Conservation (phyloP, 495 filamentous ascomycete genomes). For the Penicillium macrosclerotiorum region DNA sequence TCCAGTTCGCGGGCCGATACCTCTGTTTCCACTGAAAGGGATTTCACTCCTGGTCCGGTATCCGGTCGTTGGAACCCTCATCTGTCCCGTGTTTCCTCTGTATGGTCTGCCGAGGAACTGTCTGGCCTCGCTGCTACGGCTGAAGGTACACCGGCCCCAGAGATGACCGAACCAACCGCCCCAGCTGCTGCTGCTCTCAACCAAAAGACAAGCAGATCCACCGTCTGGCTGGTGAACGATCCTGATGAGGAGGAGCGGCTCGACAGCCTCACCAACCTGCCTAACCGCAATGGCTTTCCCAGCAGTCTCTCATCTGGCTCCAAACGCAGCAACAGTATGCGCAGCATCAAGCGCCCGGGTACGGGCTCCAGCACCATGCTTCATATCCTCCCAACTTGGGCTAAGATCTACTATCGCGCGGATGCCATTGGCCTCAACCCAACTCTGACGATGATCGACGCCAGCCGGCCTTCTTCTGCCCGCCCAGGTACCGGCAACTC, state of each 20-base stretch:
- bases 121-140: conserved; percentile 13
- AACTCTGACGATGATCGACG: conserved; percentile 34
- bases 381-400: conserved; percentile 50
- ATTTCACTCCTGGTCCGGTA: conserved; percentile 34
- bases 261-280: conserved; percentile 44
- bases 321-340: conserved; percentile 38
- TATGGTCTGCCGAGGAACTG: conserved; percentile 49
- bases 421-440: conserved; percentile 32
- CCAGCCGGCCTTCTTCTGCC: conserved; percentile 28
- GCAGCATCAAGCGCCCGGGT: conserved; percentile 36
- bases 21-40: conserved; percentile 31
- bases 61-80: conserved; percentile 67
- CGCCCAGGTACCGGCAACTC: conserved; percentile 33
- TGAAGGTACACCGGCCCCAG: conserved; percentile 15
- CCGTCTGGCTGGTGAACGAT: conserved; percentile 48
- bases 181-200: conserved; percentile 25
- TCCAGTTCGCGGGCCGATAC: conserved; percentile 47
- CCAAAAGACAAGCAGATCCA: conserved; percentile 33
- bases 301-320: conserved; percentile 37
- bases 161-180: conserved; percentile 17
- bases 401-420: conserved; percentile 46
- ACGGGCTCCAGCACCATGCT: conserved; percentile 53
- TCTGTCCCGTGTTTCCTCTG: conserved; percentile 70
- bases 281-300: conserved; percentile 33
- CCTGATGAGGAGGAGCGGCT: conserved; percentile 35